Conservation (phyloP, 306 rosid genomes). For the Corylus heterophylla region DNA sequence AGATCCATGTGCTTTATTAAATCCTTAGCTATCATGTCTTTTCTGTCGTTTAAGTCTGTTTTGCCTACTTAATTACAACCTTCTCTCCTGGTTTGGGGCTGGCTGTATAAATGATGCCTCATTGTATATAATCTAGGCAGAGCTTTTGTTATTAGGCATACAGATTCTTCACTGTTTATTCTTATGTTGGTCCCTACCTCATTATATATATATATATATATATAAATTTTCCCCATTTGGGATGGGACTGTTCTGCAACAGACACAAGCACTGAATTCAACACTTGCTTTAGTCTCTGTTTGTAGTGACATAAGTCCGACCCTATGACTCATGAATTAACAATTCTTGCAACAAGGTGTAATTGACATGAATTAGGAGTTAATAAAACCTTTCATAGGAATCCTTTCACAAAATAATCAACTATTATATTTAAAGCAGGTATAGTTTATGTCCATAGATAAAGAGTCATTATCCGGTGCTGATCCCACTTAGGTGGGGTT, state of each 20-base stretch:
- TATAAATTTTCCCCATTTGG: neutral
- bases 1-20: neutral
- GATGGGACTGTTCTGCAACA: neutral
- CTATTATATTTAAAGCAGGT: neutral
- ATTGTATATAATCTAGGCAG: neutral
- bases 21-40: neutral
- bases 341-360: neutral
- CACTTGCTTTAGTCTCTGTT: conserved; percentile 5
- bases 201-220: neutral
- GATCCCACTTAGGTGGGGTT: too few relatives aligned
- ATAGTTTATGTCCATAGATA: neutral
- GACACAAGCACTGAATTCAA: neutral
- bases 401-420: neutral
- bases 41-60: neutral
- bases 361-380: conserved; percentile 3
- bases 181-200: neutral
- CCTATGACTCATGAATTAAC: conserved; percentile 4
- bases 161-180: neutral
- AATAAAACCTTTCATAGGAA: neutral
- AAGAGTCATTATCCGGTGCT: neutral
- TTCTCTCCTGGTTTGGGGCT: neutral
- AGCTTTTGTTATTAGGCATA: neutral
- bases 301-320: neutral
- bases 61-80: neutral
- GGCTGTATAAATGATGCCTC: neutral